A percentile compares a stretch with the other conserved stretches of the same genome.
phyloP scores from a whole-genome alignment of 1,139 yeast species.

The Blastobotrys capitulatus region DNA sequence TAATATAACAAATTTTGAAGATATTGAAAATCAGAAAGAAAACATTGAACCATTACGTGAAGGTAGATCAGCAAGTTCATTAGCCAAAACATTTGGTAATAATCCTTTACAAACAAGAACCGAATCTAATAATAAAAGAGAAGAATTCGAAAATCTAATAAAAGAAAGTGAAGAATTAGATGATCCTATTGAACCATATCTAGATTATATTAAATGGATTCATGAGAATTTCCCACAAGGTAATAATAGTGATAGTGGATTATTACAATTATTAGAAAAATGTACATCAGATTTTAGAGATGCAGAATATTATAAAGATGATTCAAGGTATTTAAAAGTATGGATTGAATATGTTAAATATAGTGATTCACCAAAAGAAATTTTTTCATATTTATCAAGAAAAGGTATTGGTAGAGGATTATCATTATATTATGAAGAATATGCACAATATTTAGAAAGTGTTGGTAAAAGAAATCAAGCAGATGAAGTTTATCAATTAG shows the following conservation, averaged over 20 bases:
- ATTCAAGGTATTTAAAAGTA: conserved; percentile 67
- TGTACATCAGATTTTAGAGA: conserved; percentile 70
- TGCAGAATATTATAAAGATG: conserved; percentile 64
- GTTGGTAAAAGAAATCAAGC: conserved; percentile 54
- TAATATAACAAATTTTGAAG: conserved; percentile 40
- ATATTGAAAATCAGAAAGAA: conserved; percentile 70
- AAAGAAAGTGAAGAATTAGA: conserved; percentile 54
- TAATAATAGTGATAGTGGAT: conserved; percentile 57
- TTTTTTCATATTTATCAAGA: conserved; percentile 67
- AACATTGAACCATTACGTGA: conserved; percentile 64
- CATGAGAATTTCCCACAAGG: conserved; percentile 66
- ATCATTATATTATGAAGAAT: conserved; percentile 75
- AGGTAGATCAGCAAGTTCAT: conserved; percentile 64
- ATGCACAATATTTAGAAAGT: conserved; percentile 60
- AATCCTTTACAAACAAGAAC: conserved; percentile 17
- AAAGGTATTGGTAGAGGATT: conserved; percentile 65
- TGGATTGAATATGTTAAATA: conserved; percentile 76
- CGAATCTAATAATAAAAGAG: conserved; percentile 19
- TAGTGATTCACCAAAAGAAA: conserved; percentile 66
- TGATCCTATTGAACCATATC: conserved; percentile 72
- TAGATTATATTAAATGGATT: conserved; percentile 72
- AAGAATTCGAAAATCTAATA: conserved; percentile 42
- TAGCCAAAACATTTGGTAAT: conserved; percentile 43
- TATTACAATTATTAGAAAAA: conserved; percentile 60
- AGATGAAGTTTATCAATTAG: conserved; percentile 53